phyloP scores from a whole-genome alignment of 805 yeast genomes.

The Metschnikowia rubicola region DNA sequence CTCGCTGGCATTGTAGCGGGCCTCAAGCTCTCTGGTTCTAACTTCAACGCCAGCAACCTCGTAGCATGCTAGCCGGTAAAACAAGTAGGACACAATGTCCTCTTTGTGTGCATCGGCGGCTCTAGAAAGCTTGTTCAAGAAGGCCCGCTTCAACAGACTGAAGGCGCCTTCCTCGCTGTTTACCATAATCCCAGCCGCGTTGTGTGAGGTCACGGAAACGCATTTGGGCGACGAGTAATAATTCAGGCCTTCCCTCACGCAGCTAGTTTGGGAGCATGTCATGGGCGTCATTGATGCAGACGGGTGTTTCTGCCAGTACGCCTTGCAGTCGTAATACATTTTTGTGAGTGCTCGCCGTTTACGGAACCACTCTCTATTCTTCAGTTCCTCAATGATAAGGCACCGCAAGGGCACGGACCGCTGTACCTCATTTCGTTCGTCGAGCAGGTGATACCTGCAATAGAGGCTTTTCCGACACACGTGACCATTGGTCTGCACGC shows the following conservation, averaged over 20 bases:
- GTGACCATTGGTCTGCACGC: conserved; percentile 9
- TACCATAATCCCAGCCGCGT: background rate
- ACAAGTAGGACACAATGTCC: conserved; percentile 22
- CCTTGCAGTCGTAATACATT: conserved; percentile 11
- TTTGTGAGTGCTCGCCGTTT: conserved; percentile 12
- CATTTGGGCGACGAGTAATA: conserved; percentile 4
- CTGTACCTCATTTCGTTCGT: conserved; percentile 9
- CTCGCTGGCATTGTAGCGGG: conserved; percentile 10
- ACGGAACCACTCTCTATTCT: conserved; percentile 10
- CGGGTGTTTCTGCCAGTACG: conserved; percentile 13
- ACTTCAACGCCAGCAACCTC: conserved; percentile 10
- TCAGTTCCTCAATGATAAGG: conserved; percentile 13
- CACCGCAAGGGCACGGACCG: conserved; percentile 12
- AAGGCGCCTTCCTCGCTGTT: conserved; percentile 1
- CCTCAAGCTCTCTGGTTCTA: conserved; percentile 16
- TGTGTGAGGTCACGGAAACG: conserved; percentile 8
- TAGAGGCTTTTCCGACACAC: conserved; percentile 12
- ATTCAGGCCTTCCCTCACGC: conserved; percentile 2
- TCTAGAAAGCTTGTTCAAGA: conserved; percentile 11
- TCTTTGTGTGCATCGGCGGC: conserved; percentile 12
- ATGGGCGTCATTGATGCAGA: conserved; percentile 5
- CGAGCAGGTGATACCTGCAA: conserved; percentile 14
- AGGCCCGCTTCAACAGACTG: conserved; percentile 13
- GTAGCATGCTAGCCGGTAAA: conserved; percentile 15
- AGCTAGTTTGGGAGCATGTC: conserved; percentile 14